Evolutionary conservation across 768 basidiomycete species (phyloP), one percentile per base, ranked within the genome.

Genomic region (Dacryopinax spathularia): DNA sequence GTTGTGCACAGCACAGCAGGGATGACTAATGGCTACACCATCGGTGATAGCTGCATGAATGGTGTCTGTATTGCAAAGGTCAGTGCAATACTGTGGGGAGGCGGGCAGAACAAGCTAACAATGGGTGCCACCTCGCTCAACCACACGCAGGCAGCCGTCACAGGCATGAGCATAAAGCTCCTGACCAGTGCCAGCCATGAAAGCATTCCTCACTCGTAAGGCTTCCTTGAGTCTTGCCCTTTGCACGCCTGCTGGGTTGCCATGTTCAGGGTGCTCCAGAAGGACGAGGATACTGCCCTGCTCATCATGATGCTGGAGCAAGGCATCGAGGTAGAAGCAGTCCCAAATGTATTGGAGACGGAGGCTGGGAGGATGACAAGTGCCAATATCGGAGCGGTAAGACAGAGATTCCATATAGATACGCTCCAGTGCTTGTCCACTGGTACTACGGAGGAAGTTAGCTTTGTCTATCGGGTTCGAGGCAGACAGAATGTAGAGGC

Each of bases 21-120:
- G 71, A 60, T 70, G 72, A 7, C 74, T 75, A 61, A 77, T 68
- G 10, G 69, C 69, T 25, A 76, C 67, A 3, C 74, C 73, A 69
- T 76, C 74, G 18, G 68, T 72, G 15, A 74, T 71, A 1, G 65
- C 65, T 6, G 70, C 33, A 25, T 59, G 25, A 7, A 33, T 59
- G 2, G 15, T 34, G 34, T 2, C 20, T 34, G 31, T 7, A 16
- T n/a, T n/a, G n/a, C n/a, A n/a, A n/a, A 48, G n/a, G 3, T 33
- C 9, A 44, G 34, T 18, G 15, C 60, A 33, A 34, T 20, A 61
- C 25, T 27, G 39, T 27, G 48, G 25, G 35, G 18, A 18, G 35
- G 35, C 18, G 35, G 9, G 35, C 9, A 36, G 35, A 36, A 9
- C 18, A 36, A 41, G 18, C 18, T 15, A 7, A 41, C 7, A 18